Evolutionary conservation across 1,284 basidiomycete genomes (phyloP).

Genomic region (Pseudozyma sp.): DNA sequence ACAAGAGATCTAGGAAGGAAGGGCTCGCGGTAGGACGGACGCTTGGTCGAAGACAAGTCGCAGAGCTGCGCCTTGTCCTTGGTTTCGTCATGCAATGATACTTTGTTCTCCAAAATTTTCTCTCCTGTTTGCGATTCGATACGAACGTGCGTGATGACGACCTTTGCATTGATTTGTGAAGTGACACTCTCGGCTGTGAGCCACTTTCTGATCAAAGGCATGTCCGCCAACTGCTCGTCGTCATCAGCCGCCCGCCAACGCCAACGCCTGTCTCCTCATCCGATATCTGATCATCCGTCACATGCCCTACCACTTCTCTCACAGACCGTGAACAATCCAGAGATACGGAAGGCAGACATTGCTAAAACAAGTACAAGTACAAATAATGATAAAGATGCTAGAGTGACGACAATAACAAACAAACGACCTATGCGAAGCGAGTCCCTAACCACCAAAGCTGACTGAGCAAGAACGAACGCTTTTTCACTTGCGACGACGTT

Average conservation of each 20-base stretch:
- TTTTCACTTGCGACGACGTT: constrained; percentile 38
- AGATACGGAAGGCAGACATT: neutral
- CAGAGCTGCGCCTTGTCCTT: neutral
- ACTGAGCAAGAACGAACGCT: neutral
- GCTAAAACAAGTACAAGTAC: constrained; percentile 18
- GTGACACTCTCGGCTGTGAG: no score
- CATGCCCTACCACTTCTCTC: no score
- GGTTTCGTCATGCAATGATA: constrained; percentile 6
- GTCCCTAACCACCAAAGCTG: no score
- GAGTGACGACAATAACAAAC: neutral
- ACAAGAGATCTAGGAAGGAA: neutral
- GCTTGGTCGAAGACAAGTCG: constrained; percentile 17
- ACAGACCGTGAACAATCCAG: neutral
- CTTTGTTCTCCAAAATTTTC: neutral
- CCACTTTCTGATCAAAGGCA: no score
- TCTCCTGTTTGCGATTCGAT: no score
- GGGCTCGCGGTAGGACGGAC: constrained; percentile 27
- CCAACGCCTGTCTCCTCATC: no score
- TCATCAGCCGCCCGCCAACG: no score
- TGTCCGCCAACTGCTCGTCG: no score
- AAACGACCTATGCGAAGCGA: no score
- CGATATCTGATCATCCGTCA: no score
- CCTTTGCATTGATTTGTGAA: no score
- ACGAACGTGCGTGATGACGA: neutral
- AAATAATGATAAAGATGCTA: constrained; percentile 13